Evolutionary conservation across 306 rosid species (phyloP), one percentile per base, ranked within the genome.

Genomic region (Corylus americana): DNA sequence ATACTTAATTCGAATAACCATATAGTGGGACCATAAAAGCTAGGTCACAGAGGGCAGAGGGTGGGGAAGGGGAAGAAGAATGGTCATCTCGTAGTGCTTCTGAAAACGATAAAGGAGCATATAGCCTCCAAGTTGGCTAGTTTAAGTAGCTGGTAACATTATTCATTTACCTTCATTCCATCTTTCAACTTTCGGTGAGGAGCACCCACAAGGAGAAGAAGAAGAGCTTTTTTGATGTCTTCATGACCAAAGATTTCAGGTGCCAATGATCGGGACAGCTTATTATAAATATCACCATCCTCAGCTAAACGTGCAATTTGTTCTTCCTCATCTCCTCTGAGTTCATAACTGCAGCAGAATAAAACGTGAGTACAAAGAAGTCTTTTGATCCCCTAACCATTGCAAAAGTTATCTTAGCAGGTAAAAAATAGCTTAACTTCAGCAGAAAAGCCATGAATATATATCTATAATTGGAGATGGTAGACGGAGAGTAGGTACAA

Each of bases 231-330:
- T 79, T 96, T 96, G 22, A 93, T 88, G 87, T 96, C 99, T 74
- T 91, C 99, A 78, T 93, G 98, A 78, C 99, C 98, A 78, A 88
- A 96, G 82, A 96, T 93, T 87, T 96, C 99, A 88, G 99, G 99
- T 80, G 99, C 99, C 75, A 96, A 79, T 16, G 99, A 96, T 20
- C 92, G 86, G 70, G 98, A 74, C 84, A 96, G 81, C 80, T 91
- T 96, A 78, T 91, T 87, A 79, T 96, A 96, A 85, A 93, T 96
- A 82, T 93, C 97, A 17, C 99, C 97, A 81, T 93, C 98, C 78
- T 89, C 93, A 59, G 97, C 93, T 81, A 96, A 85, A 68, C 85
- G 89, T 71, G 82, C 77, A 78, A 93, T 91, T 71, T 84, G 94
- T 69, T 87, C 92, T 87, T 90, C 97, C 85, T 96, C 98, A 31